Conservation (phyloP, 2,329 filamentous ascomycete species). For the Colletotrichum sp. region DNA sequence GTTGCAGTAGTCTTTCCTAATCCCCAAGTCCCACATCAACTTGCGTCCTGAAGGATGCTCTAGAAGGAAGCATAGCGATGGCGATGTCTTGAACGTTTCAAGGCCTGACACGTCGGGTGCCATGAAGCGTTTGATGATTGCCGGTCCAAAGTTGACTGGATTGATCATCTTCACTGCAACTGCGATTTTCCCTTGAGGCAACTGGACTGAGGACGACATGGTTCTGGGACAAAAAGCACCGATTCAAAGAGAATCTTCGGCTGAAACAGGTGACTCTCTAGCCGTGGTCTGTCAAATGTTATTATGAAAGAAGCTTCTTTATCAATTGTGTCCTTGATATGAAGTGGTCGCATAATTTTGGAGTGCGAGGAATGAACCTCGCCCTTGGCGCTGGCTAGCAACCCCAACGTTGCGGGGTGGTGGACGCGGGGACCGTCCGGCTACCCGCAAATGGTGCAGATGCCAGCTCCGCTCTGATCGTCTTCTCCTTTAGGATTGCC, state of each 20-base stretch:
- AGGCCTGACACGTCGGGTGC: conserved; percentile 38
- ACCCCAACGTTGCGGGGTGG: neutral
- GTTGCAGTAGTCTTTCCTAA: conserved; percentile 32
- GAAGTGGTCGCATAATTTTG: neutral
- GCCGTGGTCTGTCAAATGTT: neutral
- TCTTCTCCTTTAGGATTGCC: neutral
- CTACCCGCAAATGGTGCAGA: neutral
- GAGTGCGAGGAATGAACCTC: neutral
- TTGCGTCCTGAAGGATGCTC: conserved; percentile 32
- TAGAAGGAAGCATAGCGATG: conserved; percentile 33
- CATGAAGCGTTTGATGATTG: conserved; percentile 43
- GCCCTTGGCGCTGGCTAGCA: neutral
- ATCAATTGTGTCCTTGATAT: neutral
- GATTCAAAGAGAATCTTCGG: neutral
- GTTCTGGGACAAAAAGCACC: neutral
- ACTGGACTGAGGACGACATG: neutral
- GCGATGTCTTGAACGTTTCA: conserved; percentile 33
- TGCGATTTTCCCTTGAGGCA: conserved; percentile 24
- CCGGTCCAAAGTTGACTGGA: conserved; percentile 42
- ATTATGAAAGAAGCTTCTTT: neutral
- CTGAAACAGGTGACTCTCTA: neutral
- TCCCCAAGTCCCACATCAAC: conserved; percentile 34
- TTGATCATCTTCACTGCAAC: conserved; percentile 38
- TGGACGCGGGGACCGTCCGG: neutral
- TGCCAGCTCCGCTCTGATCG: neutral